These are phyloP conservation scores for Solanum paucissectum DNA, from an alignment of 257 asterid genomes.

Conservation along the genomic window DNA sequence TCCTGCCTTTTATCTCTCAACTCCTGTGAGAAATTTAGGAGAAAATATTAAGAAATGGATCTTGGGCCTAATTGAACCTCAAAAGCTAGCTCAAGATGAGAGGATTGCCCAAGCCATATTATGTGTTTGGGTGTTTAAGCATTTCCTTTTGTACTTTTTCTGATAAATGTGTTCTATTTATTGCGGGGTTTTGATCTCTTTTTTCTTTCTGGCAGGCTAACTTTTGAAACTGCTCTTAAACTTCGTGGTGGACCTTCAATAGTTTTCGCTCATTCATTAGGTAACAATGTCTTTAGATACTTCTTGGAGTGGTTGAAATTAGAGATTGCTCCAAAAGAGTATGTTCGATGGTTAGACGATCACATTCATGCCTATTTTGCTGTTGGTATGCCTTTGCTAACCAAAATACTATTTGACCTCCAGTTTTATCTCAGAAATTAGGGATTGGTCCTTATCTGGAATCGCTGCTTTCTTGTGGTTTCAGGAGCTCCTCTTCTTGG, in stretches of 20 bases:
- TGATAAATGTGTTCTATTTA: not conserved
- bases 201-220: slow-evolving; percentile 53
- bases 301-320: slow-evolving; percentile 96
- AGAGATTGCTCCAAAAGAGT: slow-evolving; percentile 90
- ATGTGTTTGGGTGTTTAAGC: not conserved
- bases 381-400: slow-evolving; percentile 61
- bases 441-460: slow-evolving; percentile 6
- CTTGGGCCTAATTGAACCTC: not conserved
- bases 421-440: not conserved
- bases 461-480: slow-evolving; percentile 12
- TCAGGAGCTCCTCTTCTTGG: slow-evolving; percentile 98
- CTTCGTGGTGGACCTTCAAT: slow-evolving; percentile 95
- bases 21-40: not conserved
- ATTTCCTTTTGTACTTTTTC: not conserved
- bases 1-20: not conserved
- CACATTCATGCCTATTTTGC: slow-evolving; percentile 99
- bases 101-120: not conserved
- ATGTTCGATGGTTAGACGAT: slow-evolving; percentile 76
- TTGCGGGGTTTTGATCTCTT: slow-evolving; percentile 6
- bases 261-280: slow-evolving; percentile 95
- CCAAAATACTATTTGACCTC: slow-evolving; percentile 7
- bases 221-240: slow-evolving; percentile 94
- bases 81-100: not conserved
- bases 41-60: not conserved
- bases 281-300: slow-evolving; percentile 97